Percentiles rank a stretch among this genome's conserved stretches.
These are phyloP conservation scores for Nakazawaea ishiwadae DNA, from an alignment of 805 yeast genomes.

Conservation along the genomic window DNA sequence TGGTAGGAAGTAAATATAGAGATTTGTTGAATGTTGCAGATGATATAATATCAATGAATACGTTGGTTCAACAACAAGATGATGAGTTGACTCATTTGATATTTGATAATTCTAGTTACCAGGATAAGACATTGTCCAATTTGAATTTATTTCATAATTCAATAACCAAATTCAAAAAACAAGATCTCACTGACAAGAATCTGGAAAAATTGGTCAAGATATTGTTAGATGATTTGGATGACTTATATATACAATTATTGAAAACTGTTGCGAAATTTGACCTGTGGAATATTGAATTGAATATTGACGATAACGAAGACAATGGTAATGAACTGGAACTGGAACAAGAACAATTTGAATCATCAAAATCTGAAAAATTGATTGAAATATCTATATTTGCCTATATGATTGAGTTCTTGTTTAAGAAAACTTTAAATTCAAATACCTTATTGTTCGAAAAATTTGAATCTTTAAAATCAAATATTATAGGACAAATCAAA, in stretches of 20 bases:
- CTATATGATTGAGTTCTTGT: conserved; percentile 20
- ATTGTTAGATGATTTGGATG: conserved; percentile 22
- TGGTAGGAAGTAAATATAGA: conserved; percentile 30
- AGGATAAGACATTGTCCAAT: conserved; percentile 16
- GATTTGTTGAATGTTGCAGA: conserved; percentile 32
- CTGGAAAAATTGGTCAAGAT: conserved; percentile 19
- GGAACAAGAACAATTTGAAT: too few species aligned
- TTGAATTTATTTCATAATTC: conserved; percentile 17
- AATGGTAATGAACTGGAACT: too few species aligned
- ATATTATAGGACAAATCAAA: conserved; percentile 18
- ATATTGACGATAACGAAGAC: conserved; percentile 23
- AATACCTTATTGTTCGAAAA: conserved; percentile 9
- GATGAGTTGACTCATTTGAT: conserved; percentile 22
- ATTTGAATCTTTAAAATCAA: conserved; percentile 16
- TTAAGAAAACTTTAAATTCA: conserved; percentile 15
- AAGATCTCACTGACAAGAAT: conserved; percentile 15
- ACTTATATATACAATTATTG: background rate
- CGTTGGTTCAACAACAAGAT: conserved; percentile 21
- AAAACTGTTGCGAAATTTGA: conserved; percentile 13
- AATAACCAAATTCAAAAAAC: conserved; percentile 6
- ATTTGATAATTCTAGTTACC: conserved; percentile 24
- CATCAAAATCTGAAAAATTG: conserved; percentile 13
- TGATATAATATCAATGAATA: conserved; percentile 30
- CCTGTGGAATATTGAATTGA: conserved; percentile 19
- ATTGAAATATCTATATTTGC: conserved; percentile 12